Evolutionary conservation across 1,284 basidiomycete species (phyloP).

Genomic region (Austropuccinia psidii): DNA sequence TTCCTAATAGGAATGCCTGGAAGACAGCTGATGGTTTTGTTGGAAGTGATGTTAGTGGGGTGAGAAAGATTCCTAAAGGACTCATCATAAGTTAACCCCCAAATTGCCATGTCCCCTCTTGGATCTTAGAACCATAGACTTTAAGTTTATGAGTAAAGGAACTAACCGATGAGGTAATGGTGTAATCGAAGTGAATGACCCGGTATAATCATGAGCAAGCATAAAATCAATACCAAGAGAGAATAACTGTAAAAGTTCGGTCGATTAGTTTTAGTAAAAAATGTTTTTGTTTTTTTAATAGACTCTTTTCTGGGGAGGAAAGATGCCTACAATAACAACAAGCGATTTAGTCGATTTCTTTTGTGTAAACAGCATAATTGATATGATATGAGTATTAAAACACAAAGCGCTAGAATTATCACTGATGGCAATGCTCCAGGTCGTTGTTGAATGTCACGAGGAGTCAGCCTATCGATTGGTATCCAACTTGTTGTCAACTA

Average conservation of each 20-base stretch:
- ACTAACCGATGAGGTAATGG: constrained; percentile 7
- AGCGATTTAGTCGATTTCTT: background rate
- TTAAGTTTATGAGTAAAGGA: background rate
- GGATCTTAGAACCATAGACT: background rate
- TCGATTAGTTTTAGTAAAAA: background rate
- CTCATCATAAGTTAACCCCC: too few relatives aligned
- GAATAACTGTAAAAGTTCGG: background rate
- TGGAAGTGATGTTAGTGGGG: background rate
- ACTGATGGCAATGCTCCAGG: constrained; percentile 5
- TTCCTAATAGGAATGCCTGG: constrained; percentile 16
- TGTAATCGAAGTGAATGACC: constrained; percentile 11
- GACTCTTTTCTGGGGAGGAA: background rate
- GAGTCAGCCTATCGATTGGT: constrained; percentile 16
- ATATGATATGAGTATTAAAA: background rate
- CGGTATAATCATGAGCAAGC: background rate
- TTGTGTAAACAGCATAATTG: constrained; percentile 3
- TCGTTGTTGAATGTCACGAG: constrained; percentile 13
- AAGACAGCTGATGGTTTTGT: constrained; percentile 1
- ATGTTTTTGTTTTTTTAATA: background rate
- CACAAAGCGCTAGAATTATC: background rate
- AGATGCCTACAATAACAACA: background rate
- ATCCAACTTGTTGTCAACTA: constrained; percentile 12
- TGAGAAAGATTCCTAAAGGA: constrained; percentile 11
- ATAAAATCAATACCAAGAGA: background rate
- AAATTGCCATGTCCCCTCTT: background rate